A percentile compares a stretch with the other conserved stretches of the same genome.
Conservation (phyloP, 495 filamentous ascomycete species). For the Filosporella fistucella region DNA sequence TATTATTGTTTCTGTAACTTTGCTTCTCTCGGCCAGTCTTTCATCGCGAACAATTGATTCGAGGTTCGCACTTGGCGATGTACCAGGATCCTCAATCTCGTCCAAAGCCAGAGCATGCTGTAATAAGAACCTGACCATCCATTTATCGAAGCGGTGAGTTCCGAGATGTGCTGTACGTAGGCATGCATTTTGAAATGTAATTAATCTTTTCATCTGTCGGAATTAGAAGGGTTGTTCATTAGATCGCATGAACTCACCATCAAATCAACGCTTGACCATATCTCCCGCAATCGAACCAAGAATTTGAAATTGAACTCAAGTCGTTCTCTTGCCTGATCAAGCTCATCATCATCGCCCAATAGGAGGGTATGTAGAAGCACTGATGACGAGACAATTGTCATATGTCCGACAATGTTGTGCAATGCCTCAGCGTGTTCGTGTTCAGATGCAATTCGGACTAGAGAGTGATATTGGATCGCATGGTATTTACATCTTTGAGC, state of each 20-base stretch:
- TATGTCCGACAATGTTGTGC: conserved; percentile 28
- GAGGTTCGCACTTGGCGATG: too few species aligned
- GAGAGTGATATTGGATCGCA: not conserved
- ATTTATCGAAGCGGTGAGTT: conserved; percentile 25
- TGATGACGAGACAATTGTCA: conserved; percentile 29
- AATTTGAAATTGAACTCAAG: conserved; percentile 26
- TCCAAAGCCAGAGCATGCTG: conserved; percentile 29
- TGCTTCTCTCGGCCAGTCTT: too few species aligned
- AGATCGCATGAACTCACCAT: conserved; percentile 20
- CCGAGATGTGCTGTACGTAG: conserved; percentile 17
- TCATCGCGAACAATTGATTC: too few species aligned
- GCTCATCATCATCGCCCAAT: conserved; percentile 24
- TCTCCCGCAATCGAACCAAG: conserved; percentile 23
- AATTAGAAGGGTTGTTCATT: not conserved
- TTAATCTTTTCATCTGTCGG: conserved; percentile 25
- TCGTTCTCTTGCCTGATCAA: conserved; percentile 18
- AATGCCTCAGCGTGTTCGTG: conserved; percentile 20
- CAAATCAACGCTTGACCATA: conserved; percentile 27
- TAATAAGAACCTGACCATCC: conserved; percentile 29
- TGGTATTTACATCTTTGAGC: conserved; percentile 4
- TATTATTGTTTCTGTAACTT: too few species aligned
- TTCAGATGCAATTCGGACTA: not conserved
- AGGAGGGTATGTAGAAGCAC: conserved; percentile 26
- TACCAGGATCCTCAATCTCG: conserved; percentile 9
- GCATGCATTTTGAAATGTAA: conserved; percentile 27